phyloP scores from a whole-genome alignment of 169 alveolate species.

The Eimeria mitis region DNA sequence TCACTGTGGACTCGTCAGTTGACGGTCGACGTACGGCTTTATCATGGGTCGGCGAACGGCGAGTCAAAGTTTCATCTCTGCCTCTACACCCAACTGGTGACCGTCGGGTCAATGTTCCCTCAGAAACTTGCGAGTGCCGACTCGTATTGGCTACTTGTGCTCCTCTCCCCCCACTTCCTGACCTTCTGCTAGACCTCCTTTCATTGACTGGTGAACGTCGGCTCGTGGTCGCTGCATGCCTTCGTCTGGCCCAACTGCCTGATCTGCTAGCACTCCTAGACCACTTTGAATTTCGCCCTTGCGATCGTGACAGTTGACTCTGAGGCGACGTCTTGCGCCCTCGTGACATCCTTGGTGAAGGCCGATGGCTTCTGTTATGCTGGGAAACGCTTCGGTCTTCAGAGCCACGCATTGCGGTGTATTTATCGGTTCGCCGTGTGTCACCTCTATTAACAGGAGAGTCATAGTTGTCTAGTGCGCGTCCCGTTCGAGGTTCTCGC shows the following conservation, averaged over 20 bases:
- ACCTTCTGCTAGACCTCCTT: conserved; percentile 38
- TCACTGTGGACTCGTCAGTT: conserved; percentile 13
- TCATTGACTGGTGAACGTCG: conserved; percentile 2
- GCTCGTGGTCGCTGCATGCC: not conserved
- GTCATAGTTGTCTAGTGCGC: not conserved
- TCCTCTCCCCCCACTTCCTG: conserved; percentile 17
- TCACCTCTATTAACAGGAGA: not conserved
- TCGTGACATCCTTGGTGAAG: not conserved
- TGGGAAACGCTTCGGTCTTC: conserved; percentile 29
- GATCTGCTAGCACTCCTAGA: conserved; percentile 51
- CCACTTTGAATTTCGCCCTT: conserved; percentile 31
- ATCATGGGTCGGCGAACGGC: conserved; percentile 24
- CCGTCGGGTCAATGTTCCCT: not conserved
- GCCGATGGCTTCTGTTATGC: conserved; percentile 21
- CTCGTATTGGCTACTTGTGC: not conserved
- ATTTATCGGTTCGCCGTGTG: conserved; percentile 28
- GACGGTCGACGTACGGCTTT: not conserved
- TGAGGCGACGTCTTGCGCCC: not conserved
- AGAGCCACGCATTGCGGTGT: not conserved
- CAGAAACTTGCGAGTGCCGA: not conserved
- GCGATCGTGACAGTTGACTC: conserved; percentile 15
- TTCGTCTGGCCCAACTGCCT: conserved; percentile 24
- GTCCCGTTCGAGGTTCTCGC: not conserved
- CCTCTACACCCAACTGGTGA: not conserved
- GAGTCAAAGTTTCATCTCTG: not conserved